Conservation (phyloP, 768 basidiomycete genomes). For the Rhizopogon vesiculosus region DNA sequence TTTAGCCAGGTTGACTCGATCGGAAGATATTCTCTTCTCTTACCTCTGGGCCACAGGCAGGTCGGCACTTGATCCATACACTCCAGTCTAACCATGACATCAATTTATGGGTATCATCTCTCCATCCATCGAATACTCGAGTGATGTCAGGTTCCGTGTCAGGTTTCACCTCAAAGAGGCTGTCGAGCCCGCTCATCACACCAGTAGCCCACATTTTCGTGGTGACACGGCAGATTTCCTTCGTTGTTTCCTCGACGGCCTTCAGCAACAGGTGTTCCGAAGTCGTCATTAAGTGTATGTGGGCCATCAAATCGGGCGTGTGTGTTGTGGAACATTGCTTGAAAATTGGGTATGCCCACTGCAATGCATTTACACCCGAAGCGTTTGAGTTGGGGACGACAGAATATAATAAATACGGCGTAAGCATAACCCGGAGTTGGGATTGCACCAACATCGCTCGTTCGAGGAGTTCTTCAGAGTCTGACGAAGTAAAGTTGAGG, state of each 20-base stretch:
- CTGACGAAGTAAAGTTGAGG: conserved; percentile 18
- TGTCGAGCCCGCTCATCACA: conserved; percentile 6
- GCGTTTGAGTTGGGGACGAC: background rate
- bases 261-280: conserved; percentile 24
- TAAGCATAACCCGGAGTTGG: conserved; percentile 18
- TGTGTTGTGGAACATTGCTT: conserved; percentile 27
- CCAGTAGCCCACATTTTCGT: conserved; percentile 41
- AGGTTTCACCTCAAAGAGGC: background rate
- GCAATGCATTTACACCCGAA: background rate
- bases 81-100: conserved; percentile 20
- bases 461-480: conserved; percentile 7
- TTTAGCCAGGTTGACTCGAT: background rate
- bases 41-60: conserved; percentile 13
- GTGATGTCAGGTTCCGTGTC: conserved; percentile 1
- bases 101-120: conserved; percentile 1
- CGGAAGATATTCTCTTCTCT: background rate
- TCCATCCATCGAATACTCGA: conserved; percentile 5
- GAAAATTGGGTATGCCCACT: conserved; percentile 29
- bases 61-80: conserved; percentile 16
- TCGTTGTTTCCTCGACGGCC: conserved; percentile 28
- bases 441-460: conserved; percentile 3
- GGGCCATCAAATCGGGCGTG: conserved; percentile 11
- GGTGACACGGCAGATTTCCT: conserved; percentile 42
- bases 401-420: conserved; percentile 3
- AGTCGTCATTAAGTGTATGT: conserved; percentile 15